Percentiles rank a stretch among this genome's conserved stretches.
Evolutionary conservation across 192 early-diverging fungal genomes (phyloP).

Genomic region (Coemansia sp.): DNA sequence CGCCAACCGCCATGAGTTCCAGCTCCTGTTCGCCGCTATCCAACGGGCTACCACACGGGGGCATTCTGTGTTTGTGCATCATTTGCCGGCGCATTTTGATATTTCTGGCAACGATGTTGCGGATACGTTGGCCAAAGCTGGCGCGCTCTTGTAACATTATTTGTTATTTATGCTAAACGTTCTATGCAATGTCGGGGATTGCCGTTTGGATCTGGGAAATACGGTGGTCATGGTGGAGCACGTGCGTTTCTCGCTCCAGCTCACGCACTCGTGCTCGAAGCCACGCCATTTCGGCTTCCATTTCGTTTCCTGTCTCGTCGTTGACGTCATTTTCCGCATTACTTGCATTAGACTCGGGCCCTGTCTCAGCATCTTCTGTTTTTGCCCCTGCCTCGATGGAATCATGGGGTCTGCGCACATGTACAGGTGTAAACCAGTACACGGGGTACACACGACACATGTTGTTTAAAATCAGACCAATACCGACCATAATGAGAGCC

Average conservation of each 20-base stretch:
- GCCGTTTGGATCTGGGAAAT: neutral
- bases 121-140: constrained; percentile 48
- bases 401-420: neutral
- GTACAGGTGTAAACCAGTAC: constrained; percentile 47
- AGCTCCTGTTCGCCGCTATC: constrained; percentile 13
- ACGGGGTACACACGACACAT: constrained; percentile 38
- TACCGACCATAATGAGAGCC: constrained; percentile 26
- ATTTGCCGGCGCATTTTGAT: constrained; percentile 38
- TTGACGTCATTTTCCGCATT: constrained; percentile 13
- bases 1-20: constrained; percentile 43
- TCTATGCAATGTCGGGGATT: neutral
- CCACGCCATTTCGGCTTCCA: constrained; percentile 26
- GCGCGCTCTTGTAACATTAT: constrained; percentile 24
- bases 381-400: neutral
- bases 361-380: neutral
- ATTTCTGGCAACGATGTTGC: constrained; percentile 46
- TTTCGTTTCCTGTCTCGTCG: constrained; percentile 23
- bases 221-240: neutral
- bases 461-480: constrained; percentile 43
- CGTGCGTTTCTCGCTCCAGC: constrained; percentile 23
- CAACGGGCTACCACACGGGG: constrained; percentile 12
- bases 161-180: neutral
- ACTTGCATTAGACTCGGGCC: neutral
- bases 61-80: constrained; percentile 40
- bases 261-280: constrained; percentile 27